These are phyloP conservation scores for Trichoderma virens DNA, from an alignment of 495 filamentous ascomycete species.

Conservation along the genomic window DNA sequence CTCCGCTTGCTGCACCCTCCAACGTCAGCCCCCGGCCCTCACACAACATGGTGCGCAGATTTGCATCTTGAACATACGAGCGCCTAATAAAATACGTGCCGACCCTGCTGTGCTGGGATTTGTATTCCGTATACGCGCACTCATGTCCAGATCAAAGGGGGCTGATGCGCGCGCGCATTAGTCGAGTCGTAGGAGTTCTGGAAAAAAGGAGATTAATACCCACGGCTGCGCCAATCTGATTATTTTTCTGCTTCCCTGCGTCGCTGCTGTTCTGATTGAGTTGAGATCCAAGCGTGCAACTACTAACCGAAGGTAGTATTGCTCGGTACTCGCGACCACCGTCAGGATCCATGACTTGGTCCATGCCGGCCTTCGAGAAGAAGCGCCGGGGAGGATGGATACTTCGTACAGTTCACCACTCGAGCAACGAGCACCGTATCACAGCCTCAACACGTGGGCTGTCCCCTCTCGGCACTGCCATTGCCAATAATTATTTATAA, in stretches of 20 bases:
- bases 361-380: background rate
- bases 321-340: too few species aligned
- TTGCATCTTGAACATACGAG: conserved; percentile 1
- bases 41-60: background rate
- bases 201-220: background rate
- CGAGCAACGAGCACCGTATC: background rate
- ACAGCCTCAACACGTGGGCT: background rate
- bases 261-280: background rate
- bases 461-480: background rate
- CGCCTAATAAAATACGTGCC: background rate
- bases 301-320: background rate
- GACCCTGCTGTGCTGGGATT: background rate
- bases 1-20: background rate
- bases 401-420: background rate
- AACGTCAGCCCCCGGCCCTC: background rate
- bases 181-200: background rate
- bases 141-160: background rate
- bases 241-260: background rate
- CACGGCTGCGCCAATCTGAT: background rate
- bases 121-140: background rate
- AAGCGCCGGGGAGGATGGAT: background rate
- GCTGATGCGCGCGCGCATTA: too few species aligned
- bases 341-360: too few species aligned
- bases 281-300: background rate
- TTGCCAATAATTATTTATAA: too few species aligned